Conservation (phyloP, 1,284 basidiomycete genomes). For the Gymnopus androsaceus region DNA sequence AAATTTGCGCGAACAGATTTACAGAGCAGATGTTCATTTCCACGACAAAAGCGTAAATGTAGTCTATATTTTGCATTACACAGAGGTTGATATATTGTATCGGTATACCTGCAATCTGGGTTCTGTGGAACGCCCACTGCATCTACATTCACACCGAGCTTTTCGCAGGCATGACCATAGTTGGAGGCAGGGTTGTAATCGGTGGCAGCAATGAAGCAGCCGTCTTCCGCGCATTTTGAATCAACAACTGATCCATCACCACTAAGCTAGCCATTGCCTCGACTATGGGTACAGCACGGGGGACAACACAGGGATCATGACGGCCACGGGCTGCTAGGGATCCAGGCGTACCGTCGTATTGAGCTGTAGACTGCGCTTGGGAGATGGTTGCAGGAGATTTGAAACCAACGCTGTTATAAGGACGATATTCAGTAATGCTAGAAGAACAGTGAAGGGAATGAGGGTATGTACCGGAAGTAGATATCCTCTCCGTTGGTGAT, state of each 20-base stretch:
- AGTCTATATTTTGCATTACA: no score
- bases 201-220: conserved; percentile 71
- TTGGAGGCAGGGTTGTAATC: conserved; percentile 83
- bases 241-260: conserved; percentile 89
- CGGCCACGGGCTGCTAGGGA: conserved; percentile 89
- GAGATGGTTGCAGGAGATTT: conserved; percentile 99
- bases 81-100: no score
- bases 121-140: background rate
- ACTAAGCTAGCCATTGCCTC: conserved; percentile 98
- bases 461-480: conserved; percentile 83
- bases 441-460: conserved; percentile 13
- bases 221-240: conserved; percentile 80
- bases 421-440: background rate
- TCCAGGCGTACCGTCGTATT: conserved; percentile 90
- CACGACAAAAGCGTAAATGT: no score
- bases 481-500: conserved; percentile 98
- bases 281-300: conserved; percentile 96
- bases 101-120: background rate
- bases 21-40: no score
- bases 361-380: conserved; percentile 86
- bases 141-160: background rate
- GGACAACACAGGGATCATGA: conserved; percentile 98
- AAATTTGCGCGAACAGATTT: no score
- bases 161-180: conserved; percentile 67
- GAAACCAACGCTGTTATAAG: conserved; percentile 78